Evolutionary conservation across 352 stramenopile species (phyloP).

Genomic region (Globisporangium splendens): DNA sequence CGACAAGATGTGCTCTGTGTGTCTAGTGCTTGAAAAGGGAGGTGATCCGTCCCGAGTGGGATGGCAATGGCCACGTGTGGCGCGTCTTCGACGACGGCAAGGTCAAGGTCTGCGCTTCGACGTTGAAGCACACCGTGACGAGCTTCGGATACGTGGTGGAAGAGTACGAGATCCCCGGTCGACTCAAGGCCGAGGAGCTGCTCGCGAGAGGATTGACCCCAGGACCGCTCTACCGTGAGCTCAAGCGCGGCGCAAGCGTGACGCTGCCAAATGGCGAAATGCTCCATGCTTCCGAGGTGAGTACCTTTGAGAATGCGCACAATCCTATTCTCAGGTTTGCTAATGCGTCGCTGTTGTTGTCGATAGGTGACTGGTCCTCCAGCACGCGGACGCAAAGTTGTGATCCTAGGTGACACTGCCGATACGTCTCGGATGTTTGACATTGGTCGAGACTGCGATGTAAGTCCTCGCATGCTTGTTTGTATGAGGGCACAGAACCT

Average conservation of each 20-base stretch:
- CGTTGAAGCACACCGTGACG: slow-evolving; percentile 74
- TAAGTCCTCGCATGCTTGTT: slow-evolving; percentile 21
- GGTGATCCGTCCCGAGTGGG: slow-evolving; percentile 49
- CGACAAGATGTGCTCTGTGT: too few relatives aligned
- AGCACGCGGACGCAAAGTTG: slow-evolving; percentile 63
- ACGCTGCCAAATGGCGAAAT: slow-evolving; percentile 72
- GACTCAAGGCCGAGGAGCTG: slow-evolving; percentile 83
- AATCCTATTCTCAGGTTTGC: too few relatives aligned
- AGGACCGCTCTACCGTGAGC: slow-evolving; percentile 85
- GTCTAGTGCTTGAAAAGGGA: slow-evolving; percentile 43
- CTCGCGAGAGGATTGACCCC: slow-evolving; percentile 75
- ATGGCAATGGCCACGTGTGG: slow-evolving; percentile 64
- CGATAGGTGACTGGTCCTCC: slow-evolving; percentile 53
- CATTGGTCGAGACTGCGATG: slow-evolving; percentile 72
- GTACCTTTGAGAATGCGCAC: neutral
- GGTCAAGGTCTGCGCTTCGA: slow-evolving; percentile 53
- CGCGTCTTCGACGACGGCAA: slow-evolving; percentile 69
- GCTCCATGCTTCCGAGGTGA: slow-evolving; percentile 80
- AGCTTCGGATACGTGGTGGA: slow-evolving; percentile 84
- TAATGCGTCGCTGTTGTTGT: neutral
- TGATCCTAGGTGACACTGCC: slow-evolving; percentile 73
- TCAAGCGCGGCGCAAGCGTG: slow-evolving; percentile 88
- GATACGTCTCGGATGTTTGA: slow-evolving; percentile 76
- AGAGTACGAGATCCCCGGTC: slow-evolving; percentile 70
- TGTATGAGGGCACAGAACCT: too few relatives aligned